These are phyloP conservation scores for Epichloe glyceriae DNA, from an alignment of 2,329 filamentous ascomycete species.

Conservation along the genomic window DNA sequence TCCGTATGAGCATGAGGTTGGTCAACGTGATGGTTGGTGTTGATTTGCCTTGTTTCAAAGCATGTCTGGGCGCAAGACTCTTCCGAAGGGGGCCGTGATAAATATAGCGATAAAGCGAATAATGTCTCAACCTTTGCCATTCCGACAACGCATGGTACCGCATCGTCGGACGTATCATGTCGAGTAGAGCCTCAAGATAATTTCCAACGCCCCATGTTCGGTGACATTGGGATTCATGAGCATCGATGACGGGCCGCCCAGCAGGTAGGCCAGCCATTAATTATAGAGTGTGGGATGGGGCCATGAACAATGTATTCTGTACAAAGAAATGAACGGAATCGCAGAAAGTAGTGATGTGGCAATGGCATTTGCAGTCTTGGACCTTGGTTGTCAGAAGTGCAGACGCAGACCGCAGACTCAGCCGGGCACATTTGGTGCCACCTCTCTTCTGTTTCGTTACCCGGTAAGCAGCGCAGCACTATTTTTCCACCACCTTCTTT, in stretches of 20 bases:
- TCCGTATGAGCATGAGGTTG: background rate
- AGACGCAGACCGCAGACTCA: background rate
- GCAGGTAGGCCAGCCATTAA: background rate
- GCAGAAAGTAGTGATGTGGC: background rate
- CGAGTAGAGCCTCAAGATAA: background rate
- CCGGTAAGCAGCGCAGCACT: background rate
- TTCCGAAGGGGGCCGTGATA: background rate
- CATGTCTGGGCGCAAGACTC: too few relatives aligned
- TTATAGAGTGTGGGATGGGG: background rate
- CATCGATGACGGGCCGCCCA: background rate
- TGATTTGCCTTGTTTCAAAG: background rate
- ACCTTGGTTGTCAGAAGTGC: background rate
- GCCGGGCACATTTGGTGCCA: background rate
- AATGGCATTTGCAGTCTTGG: background rate
- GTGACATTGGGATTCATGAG: background rate
- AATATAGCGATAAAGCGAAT: background rate
- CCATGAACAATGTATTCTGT: background rate
- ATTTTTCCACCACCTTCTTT: constrained; percentile 3
- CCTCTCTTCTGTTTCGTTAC: background rate
- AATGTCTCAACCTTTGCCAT: background rate
- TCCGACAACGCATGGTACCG: background rate
- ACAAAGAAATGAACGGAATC: background rate
- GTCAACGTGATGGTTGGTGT: background rate
- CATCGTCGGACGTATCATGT: background rate
- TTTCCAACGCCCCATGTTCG: background rate